Evolutionary conservation across 2,329 filamentous ascomycete genomes (phyloP).

Genomic region (Dichotomopilus funicola): DNA sequence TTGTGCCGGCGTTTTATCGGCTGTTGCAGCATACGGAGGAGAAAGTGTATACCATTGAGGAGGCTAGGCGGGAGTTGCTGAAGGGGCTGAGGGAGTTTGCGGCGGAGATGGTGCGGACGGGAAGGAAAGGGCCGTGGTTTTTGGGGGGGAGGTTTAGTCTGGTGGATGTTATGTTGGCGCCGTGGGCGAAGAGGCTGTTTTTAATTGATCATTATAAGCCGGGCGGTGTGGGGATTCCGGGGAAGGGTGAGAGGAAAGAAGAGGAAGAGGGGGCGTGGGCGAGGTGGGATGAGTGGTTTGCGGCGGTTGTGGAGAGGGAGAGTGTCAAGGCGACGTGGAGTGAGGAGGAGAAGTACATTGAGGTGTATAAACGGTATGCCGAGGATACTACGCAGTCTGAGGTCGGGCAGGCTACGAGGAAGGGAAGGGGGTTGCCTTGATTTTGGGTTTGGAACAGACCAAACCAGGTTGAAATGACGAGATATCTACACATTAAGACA

Average conservation of each 20-base stretch:
- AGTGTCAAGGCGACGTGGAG: slow-evolving; percentile 65
- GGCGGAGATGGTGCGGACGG: slow-evolving; percentile 51
- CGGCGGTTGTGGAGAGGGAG: slow-evolving; percentile 50
- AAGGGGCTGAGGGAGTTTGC: slow-evolving; percentile 53
- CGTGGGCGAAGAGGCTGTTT: slow-evolving; percentile 67
- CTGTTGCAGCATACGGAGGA: slow-evolving; percentile 49
- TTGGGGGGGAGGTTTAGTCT: slow-evolving; percentile 56
- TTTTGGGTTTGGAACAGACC: too few relatives aligned
- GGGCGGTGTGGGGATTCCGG: slow-evolving; percentile 43
- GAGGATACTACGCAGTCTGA: slow-evolving; percentile 58
- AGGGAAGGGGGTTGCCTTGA: slow-evolving; percentile 53
- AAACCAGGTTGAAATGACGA: too few relatives aligned
- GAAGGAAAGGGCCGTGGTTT: slow-evolving; percentile 56
- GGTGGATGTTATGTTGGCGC: slow-evolving; percentile 64
- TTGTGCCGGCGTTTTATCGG: slow-evolving; percentile 64
- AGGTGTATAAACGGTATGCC: slow-evolving; percentile 62
- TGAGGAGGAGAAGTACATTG: slow-evolving; percentile 58
- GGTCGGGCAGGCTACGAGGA: slow-evolving; percentile 55
- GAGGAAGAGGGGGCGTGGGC: slow-evolving; percentile 54
- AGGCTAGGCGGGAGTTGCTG: slow-evolving; percentile 53
- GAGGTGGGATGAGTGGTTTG: slow-evolving; percentile 59
- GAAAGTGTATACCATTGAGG: slow-evolving; percentile 43
- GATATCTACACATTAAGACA: too few relatives aligned
- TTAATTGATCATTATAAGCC: slow-evolving; percentile 69
- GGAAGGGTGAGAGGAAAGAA: slow-evolving; percentile 28